Conservation (phyloP, 2,329 filamentous ascomycete species). For the Colletotrichum tamarilloi region DNA sequence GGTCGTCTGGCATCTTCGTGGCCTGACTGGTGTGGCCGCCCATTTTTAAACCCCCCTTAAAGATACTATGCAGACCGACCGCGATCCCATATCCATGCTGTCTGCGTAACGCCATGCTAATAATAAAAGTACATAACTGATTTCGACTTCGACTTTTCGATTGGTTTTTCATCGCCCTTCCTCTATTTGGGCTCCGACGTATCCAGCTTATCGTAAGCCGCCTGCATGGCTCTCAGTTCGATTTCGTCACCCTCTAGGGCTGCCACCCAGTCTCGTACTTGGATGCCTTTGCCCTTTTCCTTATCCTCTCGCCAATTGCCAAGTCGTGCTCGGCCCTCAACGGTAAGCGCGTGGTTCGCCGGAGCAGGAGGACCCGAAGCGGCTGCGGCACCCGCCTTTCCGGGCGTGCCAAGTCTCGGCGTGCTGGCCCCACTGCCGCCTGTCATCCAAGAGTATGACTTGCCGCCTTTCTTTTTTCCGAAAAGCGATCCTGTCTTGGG, state of each 20-base stretch:
- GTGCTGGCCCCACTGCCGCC: slow-evolving; percentile 66
- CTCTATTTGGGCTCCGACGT: slow-evolving; percentile 55
- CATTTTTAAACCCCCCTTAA: neutral
- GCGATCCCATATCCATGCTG: slow-evolving; percentile 27
- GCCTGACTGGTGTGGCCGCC: neutral
- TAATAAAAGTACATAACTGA: slow-evolving; percentile 41
- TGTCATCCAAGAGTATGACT: slow-evolving; percentile 83
- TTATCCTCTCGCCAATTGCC: slow-evolving; percentile 84
- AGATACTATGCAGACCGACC: slow-evolving; percentile 16
- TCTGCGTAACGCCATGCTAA: slow-evolving; percentile 48
- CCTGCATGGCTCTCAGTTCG: slow-evolving; percentile 71
- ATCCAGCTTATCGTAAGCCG: slow-evolving; percentile 65
- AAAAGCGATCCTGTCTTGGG: slow-evolving; percentile 69
- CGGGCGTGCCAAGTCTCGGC: slow-evolving; percentile 53
- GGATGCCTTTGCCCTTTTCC: slow-evolving; percentile 80
- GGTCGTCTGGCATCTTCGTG: slow-evolving; percentile 8
- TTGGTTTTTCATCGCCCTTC: neutral
- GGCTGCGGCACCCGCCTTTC: slow-evolving; percentile 48
- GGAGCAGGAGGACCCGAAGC: slow-evolving; percentile 45
- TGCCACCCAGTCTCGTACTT: slow-evolving; percentile 84
- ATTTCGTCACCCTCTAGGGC: slow-evolving; percentile 83
- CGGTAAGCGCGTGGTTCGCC: slow-evolving; percentile 58
- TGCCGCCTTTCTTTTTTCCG: slow-evolving; percentile 70
- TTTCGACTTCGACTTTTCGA: neutral
- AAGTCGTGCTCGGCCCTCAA: slow-evolving; percentile 70